Conservation (phyloP, 2,329 filamentous ascomycete species). For the Fusarium sp. region DNA sequence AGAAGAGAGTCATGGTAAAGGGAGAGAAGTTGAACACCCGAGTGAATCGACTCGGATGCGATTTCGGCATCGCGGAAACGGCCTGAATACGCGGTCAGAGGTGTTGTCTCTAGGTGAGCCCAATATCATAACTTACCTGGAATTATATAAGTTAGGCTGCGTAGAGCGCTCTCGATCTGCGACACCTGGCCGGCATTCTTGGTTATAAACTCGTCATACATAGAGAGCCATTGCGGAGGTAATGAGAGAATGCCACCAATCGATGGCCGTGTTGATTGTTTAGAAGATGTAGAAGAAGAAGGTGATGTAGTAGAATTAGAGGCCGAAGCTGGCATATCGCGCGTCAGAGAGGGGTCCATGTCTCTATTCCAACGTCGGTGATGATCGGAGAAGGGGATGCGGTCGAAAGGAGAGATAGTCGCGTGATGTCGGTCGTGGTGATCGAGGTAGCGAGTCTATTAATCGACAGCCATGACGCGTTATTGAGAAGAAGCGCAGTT, state of each 20-base stretch:
- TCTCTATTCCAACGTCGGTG: slow-evolving; percentile 13
- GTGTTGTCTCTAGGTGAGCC: neutral
- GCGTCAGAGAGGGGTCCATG: slow-evolving; percentile 43
- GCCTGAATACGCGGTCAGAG: slow-evolving; percentile 59
- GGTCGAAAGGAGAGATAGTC: slow-evolving; percentile 28
- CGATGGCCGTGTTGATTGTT: slow-evolving; percentile 41
- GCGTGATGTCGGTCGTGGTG: slow-evolving; percentile 26
- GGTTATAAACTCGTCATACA: slow-evolving; percentile 91
- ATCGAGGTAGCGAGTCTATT: slow-evolving; percentile 12
- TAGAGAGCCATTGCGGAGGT: slow-evolving; percentile 74
- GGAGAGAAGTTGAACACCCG: slow-evolving; percentile 87
- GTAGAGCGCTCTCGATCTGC: slow-evolving; percentile 92
- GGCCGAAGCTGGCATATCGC: slow-evolving; percentile 38
- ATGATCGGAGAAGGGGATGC: slow-evolving; percentile 18
- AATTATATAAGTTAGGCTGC: slow-evolving; percentile 95
- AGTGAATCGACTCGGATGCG: slow-evolving; percentile 92
- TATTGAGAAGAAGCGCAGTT: neutral
- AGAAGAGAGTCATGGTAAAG: slow-evolving; percentile 94
- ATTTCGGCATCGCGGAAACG: slow-evolving; percentile 94
- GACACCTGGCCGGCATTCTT: slow-evolving; percentile 95
- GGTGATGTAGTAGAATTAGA: slow-evolving; percentile 29
- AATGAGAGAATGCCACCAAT: slow-evolving; percentile 63
- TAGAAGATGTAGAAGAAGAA: slow-evolving; percentile 21
- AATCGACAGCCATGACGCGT: slow-evolving; percentile 40
- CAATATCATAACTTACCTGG: slow-evolving; percentile 68